Conservation (phyloP, 345 rosid genomes). For the Lepidium didymum region DNA sequence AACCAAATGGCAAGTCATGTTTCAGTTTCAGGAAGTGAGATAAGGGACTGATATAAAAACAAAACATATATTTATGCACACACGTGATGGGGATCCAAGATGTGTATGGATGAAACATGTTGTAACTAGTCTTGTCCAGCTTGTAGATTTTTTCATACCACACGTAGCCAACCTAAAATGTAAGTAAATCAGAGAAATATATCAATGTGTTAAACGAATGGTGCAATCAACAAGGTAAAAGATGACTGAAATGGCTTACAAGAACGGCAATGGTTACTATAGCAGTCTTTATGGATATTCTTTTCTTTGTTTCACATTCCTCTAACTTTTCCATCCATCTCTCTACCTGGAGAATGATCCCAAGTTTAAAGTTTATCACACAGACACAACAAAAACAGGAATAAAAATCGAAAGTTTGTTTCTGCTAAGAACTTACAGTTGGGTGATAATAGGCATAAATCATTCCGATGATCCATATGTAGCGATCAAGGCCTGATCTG, state of each 20-base stretch:
- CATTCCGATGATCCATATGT: constrained; percentile 95
- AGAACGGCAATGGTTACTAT: constrained; percentile 42
- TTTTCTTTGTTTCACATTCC: constrained; percentile 74
- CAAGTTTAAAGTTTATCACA: constrained; percentile 11
- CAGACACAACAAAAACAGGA: not conserved
- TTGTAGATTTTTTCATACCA: constrained; percentile 94
- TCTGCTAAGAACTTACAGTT: constrained; percentile 44
- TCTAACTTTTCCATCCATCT: constrained; percentile 98
- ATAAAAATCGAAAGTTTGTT: not conserved
- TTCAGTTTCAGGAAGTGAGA: not conserved
- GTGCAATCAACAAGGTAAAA: not conserved
- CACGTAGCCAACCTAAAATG: constrained; percentile 69
- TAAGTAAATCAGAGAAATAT: not conserved
- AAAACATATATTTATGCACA: constrained; percentile 15
- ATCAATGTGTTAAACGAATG: not conserved
- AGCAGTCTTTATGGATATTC: constrained; percentile 52
- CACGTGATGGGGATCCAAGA: constrained; percentile 99
- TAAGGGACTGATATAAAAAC: not conserved
- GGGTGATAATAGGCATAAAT: constrained; percentile 94
- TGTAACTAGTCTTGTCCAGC: constrained; percentile 85
- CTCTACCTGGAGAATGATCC: constrained; percentile 55
- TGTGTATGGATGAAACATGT: constrained; percentile 94
- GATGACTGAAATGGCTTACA: constrained; percentile 43
- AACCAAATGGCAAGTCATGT: constrained; percentile 19
- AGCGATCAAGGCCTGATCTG: constrained; percentile 98